These are phyloP conservation scores for Gentiana macrophylla DNA, from an alignment of 257 asterid species.

Conservation along the genomic window DNA sequence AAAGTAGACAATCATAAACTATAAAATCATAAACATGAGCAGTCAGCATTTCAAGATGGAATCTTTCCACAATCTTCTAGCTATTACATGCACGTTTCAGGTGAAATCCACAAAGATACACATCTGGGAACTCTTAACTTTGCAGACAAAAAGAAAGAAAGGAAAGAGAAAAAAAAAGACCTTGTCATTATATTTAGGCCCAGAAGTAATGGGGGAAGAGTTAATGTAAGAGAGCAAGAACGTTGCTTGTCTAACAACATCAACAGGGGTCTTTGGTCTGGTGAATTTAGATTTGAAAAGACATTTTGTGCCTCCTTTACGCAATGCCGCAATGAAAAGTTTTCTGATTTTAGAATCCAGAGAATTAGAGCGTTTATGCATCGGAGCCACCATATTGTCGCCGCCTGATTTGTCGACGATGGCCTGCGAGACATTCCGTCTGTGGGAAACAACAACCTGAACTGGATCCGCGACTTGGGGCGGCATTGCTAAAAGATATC, in stretches of 20 bases:
- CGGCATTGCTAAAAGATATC: constrained; percentile 16
- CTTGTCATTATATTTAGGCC: constrained; percentile 28
- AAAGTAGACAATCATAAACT: too few species aligned
- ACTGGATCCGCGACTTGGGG: constrained; percentile 5
- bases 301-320: constrained; percentile 33
- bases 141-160: not conserved
- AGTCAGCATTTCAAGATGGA: too few species aligned
- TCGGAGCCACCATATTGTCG: not conserved
- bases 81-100: too few species aligned
- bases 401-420: not conserved
- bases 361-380: constrained; percentile 17
- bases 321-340: constrained; percentile 37
- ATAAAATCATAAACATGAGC: too few species aligned
- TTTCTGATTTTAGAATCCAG: constrained; percentile 25
- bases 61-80: too few species aligned
- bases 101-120: too few species aligned
- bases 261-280: constrained; percentile 33
- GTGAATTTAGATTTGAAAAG: constrained; percentile 48
- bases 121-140: not conserved
- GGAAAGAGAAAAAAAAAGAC: constrained; percentile 1
- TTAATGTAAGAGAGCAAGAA: constrained; percentile 29
- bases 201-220: constrained; percentile 15
- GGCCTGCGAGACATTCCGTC: constrained; percentile 1
- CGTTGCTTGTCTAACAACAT: constrained; percentile 38
- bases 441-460: constrained; percentile 1